Conservation (phyloP, 108 stramenopile species). For the Bacterosira constricta region DNA sequence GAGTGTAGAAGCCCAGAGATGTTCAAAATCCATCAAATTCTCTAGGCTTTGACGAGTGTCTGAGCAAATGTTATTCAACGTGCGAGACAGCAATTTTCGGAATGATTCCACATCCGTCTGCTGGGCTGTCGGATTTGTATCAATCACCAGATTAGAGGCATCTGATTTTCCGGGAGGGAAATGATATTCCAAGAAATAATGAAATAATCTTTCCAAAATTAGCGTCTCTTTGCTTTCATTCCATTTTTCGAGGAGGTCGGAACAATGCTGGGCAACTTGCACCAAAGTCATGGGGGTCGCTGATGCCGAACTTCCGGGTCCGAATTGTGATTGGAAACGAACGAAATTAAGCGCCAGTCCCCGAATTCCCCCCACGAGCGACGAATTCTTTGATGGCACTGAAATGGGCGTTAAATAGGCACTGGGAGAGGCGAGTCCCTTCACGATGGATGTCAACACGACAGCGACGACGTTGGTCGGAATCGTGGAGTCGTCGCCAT, state of each 20-base stretch:
- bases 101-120: neutral
- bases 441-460: too few species aligned
- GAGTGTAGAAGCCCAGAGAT: constrained; percentile 2
- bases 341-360: too few species aligned
- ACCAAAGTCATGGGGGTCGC: neutral
- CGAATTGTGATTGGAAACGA: too few species aligned
- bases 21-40: constrained; percentile 15
- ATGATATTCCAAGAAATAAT: neutral
- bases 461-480: too few species aligned
- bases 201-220: neutral
- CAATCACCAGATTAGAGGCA: neutral
- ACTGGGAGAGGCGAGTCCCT: too few species aligned
- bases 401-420: too few species aligned
- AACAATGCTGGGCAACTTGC: neutral
- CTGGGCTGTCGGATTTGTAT: neutral
- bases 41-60: constrained; percentile 1
- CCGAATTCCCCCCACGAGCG: too few species aligned
- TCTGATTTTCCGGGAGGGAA: neutral
- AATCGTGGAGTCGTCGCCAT: too few species aligned
- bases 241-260: neutral
- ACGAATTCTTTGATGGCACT: too few species aligned
- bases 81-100: neutral
- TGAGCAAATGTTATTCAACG: neutral
- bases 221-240: neutral
- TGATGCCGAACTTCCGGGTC: too few species aligned